Base-by-base conservation (phyloP, 805 yeast species). In the Zygotorulaspora chibaensis region DNA sequence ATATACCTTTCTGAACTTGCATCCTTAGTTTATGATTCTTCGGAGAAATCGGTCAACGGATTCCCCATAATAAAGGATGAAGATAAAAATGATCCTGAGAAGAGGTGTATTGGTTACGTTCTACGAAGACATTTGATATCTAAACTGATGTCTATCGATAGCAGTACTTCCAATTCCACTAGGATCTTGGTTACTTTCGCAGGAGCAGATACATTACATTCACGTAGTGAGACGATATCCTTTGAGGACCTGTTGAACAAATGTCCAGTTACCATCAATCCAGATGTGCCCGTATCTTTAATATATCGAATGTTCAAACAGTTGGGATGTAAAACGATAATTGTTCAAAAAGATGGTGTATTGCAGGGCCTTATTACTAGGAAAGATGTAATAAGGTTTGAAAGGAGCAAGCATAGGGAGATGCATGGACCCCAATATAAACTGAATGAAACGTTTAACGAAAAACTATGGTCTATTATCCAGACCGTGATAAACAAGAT, bases 291-390 rank as follows among this genome's bases (percentile, higher is more conserved):
- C 0, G 63, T 90, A 27, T 84, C 83, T 50, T 71, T 77, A 23
- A 75, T 83, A 1, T 66, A 82, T 48, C 83, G 84, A 29, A 66
- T 88, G 18, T 91, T 93, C 61, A 75, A 79, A 47, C 81, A 83
- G 52, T 60, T 89, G 25, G 96, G 98, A 0, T 96, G 96, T 8
- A 71, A 85, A 36, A 75, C 81, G 25, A 73, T 93, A 1, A 71
- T 84, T 35, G 83, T 87, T 1, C 84, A 82, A 44, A 73, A 79
- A 8, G 65, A 74, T 26, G 93, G 90, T 1, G 50, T 60, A 2
- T 59, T 87, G 13, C 73, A 73, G 12, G 99, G 99, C 0, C 59
- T 87, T n/a, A 68, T 95, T 1, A 87, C 96, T 0, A 74, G 90
- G 46, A 93, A 93, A 58, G 98, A 90, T 59, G 71, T 91, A 13